Evolutionary conservation across 495 filamentous ascomycete genomes (phyloP), one percentile per base, ranked within the genome.

Genomic region (Xylaria bambusicola): DNA sequence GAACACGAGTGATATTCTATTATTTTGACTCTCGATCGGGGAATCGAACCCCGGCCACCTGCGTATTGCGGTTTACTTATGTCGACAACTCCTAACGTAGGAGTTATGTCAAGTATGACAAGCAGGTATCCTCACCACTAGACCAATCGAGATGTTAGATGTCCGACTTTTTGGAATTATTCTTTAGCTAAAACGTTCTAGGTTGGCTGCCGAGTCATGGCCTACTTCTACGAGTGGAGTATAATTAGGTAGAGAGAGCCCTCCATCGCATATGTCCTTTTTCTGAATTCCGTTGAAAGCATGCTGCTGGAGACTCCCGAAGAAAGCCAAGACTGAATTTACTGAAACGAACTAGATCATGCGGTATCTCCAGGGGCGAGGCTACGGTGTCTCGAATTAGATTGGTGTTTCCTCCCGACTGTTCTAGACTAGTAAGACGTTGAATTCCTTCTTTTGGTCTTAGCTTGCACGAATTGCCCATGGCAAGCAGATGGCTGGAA

Each of bases 11-110:
- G 6, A 29, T n/a, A 2, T 2, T n/a, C 17, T 42, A 44, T 27
- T 31, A 33, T 15, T 1, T 26, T 13, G 18, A 38, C 70, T 72
- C 71, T 71, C 66, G 66, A 70, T 68, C 70, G 71, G 70, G 71
- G 71, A 74, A 74, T 74, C 69, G 71, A 74, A 74, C 71, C 68
- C 71, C 71, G 70, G 68, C 66, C 70, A 70, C 70, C 65, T 65
- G 71, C 69, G 69, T 18, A 18, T 36, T 56, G 29, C 17, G 23
- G 10, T 38, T 38, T 35, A 41, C 2, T 23, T 15, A 5, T 9
- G 27, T 36, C 21, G 2, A 4, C 0, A 23, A 54, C n/a, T n/a
- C n/a, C n/a, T n/a, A n/a, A n/a, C n/a, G n/a, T n/a, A n/a, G n/a
- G n/a, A n/a, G n/a, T n/a, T n/a, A n/a, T n/a, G n/a, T n/a, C n/a